These are phyloP conservation scores for Suillus sp. DNA, from an alignment of 768 basidiomycete species.

Conservation along the genomic window DNA sequence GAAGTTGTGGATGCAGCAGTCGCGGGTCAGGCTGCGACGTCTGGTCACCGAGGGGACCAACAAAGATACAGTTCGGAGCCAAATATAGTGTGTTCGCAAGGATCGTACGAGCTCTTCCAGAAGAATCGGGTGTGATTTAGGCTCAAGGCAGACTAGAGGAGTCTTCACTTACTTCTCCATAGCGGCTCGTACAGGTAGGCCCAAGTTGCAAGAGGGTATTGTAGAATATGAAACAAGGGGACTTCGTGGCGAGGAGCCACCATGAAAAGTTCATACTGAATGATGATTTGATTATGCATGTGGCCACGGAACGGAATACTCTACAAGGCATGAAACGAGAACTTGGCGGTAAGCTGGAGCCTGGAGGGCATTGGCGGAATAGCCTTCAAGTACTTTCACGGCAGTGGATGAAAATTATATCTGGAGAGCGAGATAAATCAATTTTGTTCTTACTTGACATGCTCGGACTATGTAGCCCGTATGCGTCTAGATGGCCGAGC, in stretches of 20 bases:
- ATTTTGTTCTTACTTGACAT: no score
- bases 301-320: no score
- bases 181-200: not conserved
- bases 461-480: no score
- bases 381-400: no score
- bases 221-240: not conserved
- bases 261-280: not conserved
- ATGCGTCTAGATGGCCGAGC: no score
- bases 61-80: not conserved
- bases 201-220: not conserved
- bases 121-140: not conserved
- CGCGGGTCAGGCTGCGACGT: not conserved
- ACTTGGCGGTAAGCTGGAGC: no score
- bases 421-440: no score
- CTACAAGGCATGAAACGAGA: no score
- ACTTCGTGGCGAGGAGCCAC: not conserved
- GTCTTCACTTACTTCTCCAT: not conserved
- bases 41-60: not conserved
- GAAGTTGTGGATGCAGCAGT: not conserved
- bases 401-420: no score
- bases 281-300: not conserved
- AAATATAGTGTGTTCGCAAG: not conserved
- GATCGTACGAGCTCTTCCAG: not conserved
- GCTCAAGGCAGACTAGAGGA: no score
- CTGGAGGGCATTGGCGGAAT: no score